phyloP scores from a whole-genome alignment of 495 filamentous ascomycete genomes.

The Xylaria telfairii region DNA sequence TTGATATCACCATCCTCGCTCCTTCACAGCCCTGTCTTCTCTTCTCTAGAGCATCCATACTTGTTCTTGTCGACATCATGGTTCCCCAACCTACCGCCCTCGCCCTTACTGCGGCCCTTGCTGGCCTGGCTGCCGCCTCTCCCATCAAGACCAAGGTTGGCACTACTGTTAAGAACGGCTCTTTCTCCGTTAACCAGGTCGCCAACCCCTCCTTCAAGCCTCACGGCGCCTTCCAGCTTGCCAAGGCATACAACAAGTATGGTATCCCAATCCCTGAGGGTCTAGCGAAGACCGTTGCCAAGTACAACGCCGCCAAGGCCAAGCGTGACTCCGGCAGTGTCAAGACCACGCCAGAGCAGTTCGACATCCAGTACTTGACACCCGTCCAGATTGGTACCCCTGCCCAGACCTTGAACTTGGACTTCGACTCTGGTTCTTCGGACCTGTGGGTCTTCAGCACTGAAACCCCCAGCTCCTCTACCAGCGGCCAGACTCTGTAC shows the following conservation, averaged over 20 bases:
- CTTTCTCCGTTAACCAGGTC: slow-evolving; percentile 38
- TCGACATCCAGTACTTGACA: slow-evolving; percentile 68
- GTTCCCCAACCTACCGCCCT: slow-evolving; percentile 27
- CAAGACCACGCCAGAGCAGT: slow-evolving; percentile 59
- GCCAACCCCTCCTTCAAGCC: slow-evolving; percentile 49
- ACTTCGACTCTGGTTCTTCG: slow-evolving; percentile 75
- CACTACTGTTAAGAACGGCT: slow-evolving; percentile 35
- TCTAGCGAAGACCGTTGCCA: slow-evolving; percentile 42
- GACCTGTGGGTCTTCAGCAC: slow-evolving; percentile 63
- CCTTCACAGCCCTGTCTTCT: neutral
- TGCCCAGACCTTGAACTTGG: slow-evolving; percentile 63
- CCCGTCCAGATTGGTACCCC: slow-evolving; percentile 65
- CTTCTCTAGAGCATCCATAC: slow-evolving; percentile 19
- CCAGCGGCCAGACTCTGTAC: slow-evolving; percentile 62
- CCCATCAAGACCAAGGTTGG: slow-evolving; percentile 34
- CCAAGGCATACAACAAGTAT: slow-evolving; percentile 65
- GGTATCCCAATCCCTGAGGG: slow-evolving; percentile 47
- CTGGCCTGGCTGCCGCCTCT: slow-evolving; percentile 31
- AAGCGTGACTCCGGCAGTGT: slow-evolving; percentile 55
- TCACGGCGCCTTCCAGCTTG: slow-evolving; percentile 59
- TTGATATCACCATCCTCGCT: slow-evolving; percentile 9
- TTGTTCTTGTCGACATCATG: slow-evolving; percentile 24
- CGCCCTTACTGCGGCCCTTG: slow-evolving; percentile 33
- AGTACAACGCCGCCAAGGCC: slow-evolving; percentile 49
- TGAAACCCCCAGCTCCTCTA: slow-evolving; percentile 49